A percentile compares a stretch with the other conserved stretches of the same genome.
phyloP scores from a whole-genome alignment of 2,329 filamentous ascomycete genomes.

The Aspergillus neoniger region DNA sequence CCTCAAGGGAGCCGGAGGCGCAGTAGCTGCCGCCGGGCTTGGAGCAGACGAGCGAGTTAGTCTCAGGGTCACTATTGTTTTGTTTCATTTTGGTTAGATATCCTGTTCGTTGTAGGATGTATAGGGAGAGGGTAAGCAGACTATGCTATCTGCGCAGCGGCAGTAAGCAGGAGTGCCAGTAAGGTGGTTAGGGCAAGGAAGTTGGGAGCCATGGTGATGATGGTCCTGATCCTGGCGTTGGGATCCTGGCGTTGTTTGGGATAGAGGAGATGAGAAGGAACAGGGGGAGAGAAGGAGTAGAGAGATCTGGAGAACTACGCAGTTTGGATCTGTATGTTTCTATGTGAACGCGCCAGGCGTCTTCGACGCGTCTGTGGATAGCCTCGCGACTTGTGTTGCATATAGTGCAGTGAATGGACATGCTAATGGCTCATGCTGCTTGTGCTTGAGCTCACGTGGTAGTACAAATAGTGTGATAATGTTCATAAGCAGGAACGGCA shows the following conservation, averaged over 20 bases:
- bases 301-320: not conserved
- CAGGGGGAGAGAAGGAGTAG: not conserved
- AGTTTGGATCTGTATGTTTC: not conserved
- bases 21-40: slow-evolving; percentile 23
- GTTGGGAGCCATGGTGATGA: not conserved
- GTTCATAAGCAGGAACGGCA: not conserved
- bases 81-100: not conserved
- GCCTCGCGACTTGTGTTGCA: not conserved
- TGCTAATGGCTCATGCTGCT: not conserved
- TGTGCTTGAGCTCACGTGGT: not conserved
- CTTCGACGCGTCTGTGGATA: not conserved
- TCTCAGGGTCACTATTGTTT: slow-evolving; percentile 17
- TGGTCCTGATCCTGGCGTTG: not conserved
- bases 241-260: not conserved
- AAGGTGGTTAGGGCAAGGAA: not conserved
- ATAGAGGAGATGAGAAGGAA: not conserved
- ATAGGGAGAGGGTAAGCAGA: not conserved
- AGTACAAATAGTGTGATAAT: not conserved
- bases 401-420: not conserved
- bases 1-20: slow-evolving; percentile 17
- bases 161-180: not conserved
- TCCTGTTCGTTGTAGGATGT: not conserved
- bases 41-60: slow-evolving; percentile 25
- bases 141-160: slow-evolving; percentile 16
- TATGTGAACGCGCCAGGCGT: not conserved